These are phyloP conservation scores for Leishmania tarentolae DNA, from an alignment of 208 protist genomes.

Conservation along the genomic window DNA sequence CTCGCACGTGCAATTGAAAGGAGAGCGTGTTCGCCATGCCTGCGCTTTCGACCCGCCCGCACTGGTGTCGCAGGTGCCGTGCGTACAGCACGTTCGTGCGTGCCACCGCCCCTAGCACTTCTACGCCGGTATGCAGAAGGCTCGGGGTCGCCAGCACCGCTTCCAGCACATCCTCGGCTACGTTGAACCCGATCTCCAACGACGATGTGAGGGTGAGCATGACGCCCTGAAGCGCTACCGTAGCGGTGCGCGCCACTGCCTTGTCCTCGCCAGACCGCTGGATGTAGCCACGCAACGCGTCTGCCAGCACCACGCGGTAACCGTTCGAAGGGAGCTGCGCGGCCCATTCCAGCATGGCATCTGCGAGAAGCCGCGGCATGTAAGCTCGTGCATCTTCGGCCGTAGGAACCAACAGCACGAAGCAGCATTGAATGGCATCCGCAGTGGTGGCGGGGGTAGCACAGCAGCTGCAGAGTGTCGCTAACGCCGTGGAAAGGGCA, in stretches of 20 bases:
- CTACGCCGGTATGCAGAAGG: slow-evolving; percentile 35
- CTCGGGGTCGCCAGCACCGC: slow-evolving; percentile 40
- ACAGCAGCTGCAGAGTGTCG: slow-evolving; percentile 43
- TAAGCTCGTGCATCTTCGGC: slow-evolving; percentile 45
- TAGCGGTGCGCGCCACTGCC: slow-evolving; percentile 53
- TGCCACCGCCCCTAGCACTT: slow-evolving; percentile 43
- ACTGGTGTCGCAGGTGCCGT: slow-evolving; percentile 37
- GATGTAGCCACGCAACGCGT: slow-evolving; percentile 50
- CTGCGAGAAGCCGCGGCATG: slow-evolving; percentile 62
- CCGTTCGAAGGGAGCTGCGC: slow-evolving; percentile 51
- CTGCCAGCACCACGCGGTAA: slow-evolving; percentile 48
- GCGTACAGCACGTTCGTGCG: slow-evolving; percentile 35
- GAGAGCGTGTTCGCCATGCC: slow-evolving; percentile 25
- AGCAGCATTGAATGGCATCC: slow-evolving; percentile 54
- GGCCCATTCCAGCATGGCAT: slow-evolving; percentile 57
- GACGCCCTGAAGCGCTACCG: slow-evolving; percentile 48
- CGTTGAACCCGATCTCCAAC: slow-evolving; percentile 41
- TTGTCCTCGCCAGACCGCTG: slow-evolving; percentile 37
- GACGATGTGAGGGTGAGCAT: slow-evolving; percentile 51
- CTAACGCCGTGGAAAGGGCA: slow-evolving; percentile 51
- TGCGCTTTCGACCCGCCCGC: slow-evolving; percentile 19
- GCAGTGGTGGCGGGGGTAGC: slow-evolving; percentile 38
- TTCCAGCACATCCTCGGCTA: slow-evolving; percentile 49
- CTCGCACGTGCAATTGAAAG: slow-evolving; percentile 31
- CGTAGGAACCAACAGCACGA: slow-evolving; percentile 59